Percentiles rank a stretch among this genome's conserved stretches.
Conservation (phyloP, 2,329 filamentous ascomycete species). For the Peltaster fructicola region DNA sequence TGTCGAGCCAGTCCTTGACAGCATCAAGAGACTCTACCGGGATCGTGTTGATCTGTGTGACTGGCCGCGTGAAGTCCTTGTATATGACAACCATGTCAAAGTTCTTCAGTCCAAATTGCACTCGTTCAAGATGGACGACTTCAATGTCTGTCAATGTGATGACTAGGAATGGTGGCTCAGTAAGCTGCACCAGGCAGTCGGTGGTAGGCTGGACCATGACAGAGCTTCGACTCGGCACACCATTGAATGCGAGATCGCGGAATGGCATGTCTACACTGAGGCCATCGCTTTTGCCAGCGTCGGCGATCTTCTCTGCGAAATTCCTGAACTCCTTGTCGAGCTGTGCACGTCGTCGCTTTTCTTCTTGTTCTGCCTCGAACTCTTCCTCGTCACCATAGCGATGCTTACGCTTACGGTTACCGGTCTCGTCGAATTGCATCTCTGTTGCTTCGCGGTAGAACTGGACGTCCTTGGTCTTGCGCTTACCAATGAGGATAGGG, state of each 20-base stretch:
- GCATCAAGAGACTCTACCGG: constrained; percentile 86
- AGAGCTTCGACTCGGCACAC: constrained; percentile 88
- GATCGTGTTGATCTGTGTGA: constrained; percentile 93
- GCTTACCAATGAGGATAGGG: constrained; percentile 94
- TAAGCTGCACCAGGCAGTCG: constrained; percentile 90
- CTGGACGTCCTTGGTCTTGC: constrained; percentile 97
- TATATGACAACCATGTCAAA: constrained; percentile 98
- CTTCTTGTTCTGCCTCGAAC: constrained; percentile 95
- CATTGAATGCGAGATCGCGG: constrained; percentile 88
- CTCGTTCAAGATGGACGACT: constrained; percentile 86
- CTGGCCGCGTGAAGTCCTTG: constrained; percentile 85
- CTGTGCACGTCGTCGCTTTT: constrained; percentile 74
- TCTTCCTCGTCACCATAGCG: constrained; percentile 96
- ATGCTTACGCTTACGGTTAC: constrained; percentile 93
- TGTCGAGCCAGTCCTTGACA: constrained; percentile 96
- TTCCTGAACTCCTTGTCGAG: constrained; percentile 90
- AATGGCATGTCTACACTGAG: constrained; percentile 94
- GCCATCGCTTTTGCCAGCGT: constrained; percentile 78
- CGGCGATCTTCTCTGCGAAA: constrained; percentile 94
- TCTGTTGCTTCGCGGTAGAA: constrained; percentile 97
- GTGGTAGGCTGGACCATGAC: constrained; percentile 93
- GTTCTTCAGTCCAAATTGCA: constrained; percentile 92
- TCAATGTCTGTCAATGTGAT: constrained; percentile 92
- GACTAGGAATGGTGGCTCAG: constrained; percentile 92
- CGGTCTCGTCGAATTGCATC: constrained; percentile 97